These are phyloP conservation scores for Blastobotrys chiropterorum DNA, from an alignment of 805 yeast species.

Conservation along the genomic window DNA sequence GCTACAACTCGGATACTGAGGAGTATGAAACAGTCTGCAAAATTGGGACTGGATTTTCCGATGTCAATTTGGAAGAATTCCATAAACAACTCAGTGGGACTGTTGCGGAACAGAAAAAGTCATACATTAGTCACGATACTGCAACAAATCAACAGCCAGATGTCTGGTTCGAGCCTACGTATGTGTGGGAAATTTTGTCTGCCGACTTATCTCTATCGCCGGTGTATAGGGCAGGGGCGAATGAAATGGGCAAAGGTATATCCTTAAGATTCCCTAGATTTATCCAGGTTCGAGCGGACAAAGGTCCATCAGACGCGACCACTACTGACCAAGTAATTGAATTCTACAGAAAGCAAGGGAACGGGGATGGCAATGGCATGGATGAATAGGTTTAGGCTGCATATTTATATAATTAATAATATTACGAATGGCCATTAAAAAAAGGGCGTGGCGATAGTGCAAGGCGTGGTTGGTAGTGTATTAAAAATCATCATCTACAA, in stretches of 20 bases:
- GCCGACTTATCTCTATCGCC: constrained; percentile 91
- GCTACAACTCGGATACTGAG: constrained; percentile 84
- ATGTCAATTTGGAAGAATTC: constrained; percentile 63
- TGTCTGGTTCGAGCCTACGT: constrained; percentile 88
- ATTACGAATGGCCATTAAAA: too few species aligned
- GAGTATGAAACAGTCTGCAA: constrained; percentile 94
- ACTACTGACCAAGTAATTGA: constrained; percentile 78
- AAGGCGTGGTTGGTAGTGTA: too few species aligned
- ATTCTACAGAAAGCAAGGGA: constrained; percentile 69
- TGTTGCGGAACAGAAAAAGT: constrained; percentile 56
- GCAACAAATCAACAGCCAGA: constrained; percentile 72
- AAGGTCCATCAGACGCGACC: constrained; percentile 80
- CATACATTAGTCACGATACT: constrained; percentile 60
- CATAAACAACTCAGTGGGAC: constrained; percentile 60
- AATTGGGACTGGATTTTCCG: constrained; percentile 95
- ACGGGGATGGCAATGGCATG: not conserved
- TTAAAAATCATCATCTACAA: constrained; percentile 11
- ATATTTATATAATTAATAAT: not conserved
- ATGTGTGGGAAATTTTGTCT: constrained; percentile 79
- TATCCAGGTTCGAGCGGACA: constrained; percentile 77
- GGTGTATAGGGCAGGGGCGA: constrained; percentile 75
- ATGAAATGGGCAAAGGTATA: constrained; percentile 71
- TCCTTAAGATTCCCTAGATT: constrained; percentile 88
- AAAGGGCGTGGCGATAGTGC: too few species aligned
- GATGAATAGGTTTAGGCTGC: not conserved